A percentile compares a stretch with the other conserved stretches of the same genome.
Conservation (phyloP, 23 red algal species). For the Chondrus crispus region DNA sequence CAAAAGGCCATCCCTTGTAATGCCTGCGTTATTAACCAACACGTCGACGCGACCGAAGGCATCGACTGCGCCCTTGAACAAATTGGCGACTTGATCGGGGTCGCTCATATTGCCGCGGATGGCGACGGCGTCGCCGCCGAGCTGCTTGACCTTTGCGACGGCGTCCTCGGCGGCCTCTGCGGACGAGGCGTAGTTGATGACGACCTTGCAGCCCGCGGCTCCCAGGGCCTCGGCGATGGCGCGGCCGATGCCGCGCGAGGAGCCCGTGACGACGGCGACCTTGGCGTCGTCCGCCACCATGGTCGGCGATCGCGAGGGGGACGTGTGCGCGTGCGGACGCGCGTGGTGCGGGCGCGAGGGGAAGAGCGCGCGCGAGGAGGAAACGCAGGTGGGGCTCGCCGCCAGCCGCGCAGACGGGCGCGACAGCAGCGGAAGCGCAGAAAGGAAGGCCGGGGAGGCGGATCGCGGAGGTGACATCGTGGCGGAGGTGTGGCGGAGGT, state of each 20-base stretch:
- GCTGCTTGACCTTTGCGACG: constrained; percentile 65
- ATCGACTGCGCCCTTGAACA: constrained; percentile 74
- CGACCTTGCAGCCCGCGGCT: constrained; percentile 76
- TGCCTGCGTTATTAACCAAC: constrained; percentile 96
- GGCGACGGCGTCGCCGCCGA: constrained; percentile 81
- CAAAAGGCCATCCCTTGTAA: constrained; percentile 83
- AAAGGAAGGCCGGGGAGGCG: background rate
- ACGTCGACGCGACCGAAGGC: constrained; percentile 73
- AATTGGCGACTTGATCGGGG: constrained; percentile 54
- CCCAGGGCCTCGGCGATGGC: constrained; percentile 82
- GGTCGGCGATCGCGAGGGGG: background rate
- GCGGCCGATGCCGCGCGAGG: constrained; percentile 89
- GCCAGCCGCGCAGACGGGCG: background rate
- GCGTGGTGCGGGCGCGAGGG: background rate
- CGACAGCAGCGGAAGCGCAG: background rate
- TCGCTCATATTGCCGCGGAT: constrained; percentile 78
- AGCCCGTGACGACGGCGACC: constrained; percentile 95
- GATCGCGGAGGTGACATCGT: background rate
- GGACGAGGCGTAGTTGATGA: constrained; percentile 90
- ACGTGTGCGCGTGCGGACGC: background rate
- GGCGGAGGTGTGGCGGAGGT: background rate
- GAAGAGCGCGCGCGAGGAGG: no score
- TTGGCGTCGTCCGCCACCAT: constrained; percentile 7
- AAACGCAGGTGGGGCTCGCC: no score
- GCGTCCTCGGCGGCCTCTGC: constrained; percentile 75